Evolutionary conservation across 768 basidiomycete species (phyloP), one percentile per base, ranked within the genome.

Genomic region (Dentipellis sp.): DNA sequence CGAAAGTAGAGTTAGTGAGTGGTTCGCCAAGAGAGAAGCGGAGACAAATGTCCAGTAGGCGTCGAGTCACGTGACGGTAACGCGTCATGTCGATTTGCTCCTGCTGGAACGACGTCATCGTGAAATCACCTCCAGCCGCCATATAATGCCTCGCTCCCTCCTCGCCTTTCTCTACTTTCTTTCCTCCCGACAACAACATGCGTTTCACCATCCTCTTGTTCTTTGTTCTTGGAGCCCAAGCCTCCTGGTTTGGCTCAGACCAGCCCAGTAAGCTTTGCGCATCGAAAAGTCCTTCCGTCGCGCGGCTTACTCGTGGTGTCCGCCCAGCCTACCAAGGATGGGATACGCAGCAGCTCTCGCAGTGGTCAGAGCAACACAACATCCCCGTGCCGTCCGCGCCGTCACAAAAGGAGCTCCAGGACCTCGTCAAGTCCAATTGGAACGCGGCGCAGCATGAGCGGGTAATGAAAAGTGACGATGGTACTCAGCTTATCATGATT

Each of bases 351-450:
- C 34, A 55, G 55, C 47, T 58, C 45, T 21, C 42, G 38, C n/a
- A 29, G 36, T 50, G 50, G 54, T 50, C 53, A 16, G 35, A 50
- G 22, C 49, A 47, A 10, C 35, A 52, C 23, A 47, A 53, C 39
- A 14, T 34, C 56, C 21, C 42, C 36, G 45, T 29, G 7, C 56
- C 56, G 3, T 50, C 47, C 19, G 49, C 37, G 9, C 72, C 75
- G 36, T 65, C 72, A 3, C 70, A 61, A 65, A 17, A 68, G 61
- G 36, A 76, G 72, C 67, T 72, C 38, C 72, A 78, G 59, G 71
- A 71, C 38, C 75, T 79, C 51, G 88, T 88, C 54, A 72, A 79
- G 34, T 68, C 77, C 2, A 86, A 89, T 66, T 91, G 86, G 85
- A 60, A 65, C 10, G 61, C 48, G 4, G 47, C 55, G 16, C 48